phyloP scores from a whole-genome alignment of 1,284 basidiomycete species.

The Cryptococcus sp. region DNA sequence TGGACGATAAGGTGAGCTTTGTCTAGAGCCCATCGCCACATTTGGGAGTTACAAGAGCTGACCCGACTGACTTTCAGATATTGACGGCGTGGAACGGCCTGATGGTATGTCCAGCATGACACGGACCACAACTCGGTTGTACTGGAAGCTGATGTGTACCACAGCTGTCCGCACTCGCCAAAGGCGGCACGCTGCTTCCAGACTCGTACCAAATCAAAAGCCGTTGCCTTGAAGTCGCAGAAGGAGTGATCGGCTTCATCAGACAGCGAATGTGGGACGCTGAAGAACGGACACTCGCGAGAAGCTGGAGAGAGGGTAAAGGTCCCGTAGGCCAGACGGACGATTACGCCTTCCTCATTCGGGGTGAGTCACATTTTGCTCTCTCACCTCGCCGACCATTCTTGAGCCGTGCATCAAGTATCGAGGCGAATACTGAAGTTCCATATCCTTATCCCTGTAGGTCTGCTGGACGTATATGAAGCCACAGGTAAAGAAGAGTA shows the following conservation, averaged over 20 bases:
- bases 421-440: neutral
- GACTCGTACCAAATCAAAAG: slow-evolving; percentile 23
- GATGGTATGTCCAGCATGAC: slow-evolving; percentile 47
- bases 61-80: slow-evolving; percentile 28
- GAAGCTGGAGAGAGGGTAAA: slow-evolving; percentile 45
- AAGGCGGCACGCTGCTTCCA: slow-evolving; percentile 25
- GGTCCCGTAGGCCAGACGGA: slow-evolving; percentile 47
- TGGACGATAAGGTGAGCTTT: slow-evolving; percentile 54
- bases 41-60: neutral
- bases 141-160: neutral
- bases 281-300: slow-evolving; percentile 18
- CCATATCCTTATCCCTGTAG: slow-evolving; percentile 6
- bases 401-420: neutral
- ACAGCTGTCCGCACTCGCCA: slow-evolving; percentile 37
- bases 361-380: slow-evolving; percentile 12
- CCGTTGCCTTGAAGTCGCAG: slow-evolving; percentile 21
- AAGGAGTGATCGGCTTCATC: slow-evolving; percentile 33
- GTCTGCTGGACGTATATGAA: slow-evolving; percentile 54
- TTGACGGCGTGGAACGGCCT: slow-evolving; percentile 58
- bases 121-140: no score
- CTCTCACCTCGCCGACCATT: no score
- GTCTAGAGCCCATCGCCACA: neutral
- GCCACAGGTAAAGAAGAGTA: slow-evolving; percentile 52
- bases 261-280: slow-evolving; percentile 34
- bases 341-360: slow-evolving; percentile 48